Percentiles rank a stretch among this genome's conserved stretches.
Evolutionary conservation across 352 stramenopile genomes (phyloP).

Genomic region (Pythium periplocum): DNA sequence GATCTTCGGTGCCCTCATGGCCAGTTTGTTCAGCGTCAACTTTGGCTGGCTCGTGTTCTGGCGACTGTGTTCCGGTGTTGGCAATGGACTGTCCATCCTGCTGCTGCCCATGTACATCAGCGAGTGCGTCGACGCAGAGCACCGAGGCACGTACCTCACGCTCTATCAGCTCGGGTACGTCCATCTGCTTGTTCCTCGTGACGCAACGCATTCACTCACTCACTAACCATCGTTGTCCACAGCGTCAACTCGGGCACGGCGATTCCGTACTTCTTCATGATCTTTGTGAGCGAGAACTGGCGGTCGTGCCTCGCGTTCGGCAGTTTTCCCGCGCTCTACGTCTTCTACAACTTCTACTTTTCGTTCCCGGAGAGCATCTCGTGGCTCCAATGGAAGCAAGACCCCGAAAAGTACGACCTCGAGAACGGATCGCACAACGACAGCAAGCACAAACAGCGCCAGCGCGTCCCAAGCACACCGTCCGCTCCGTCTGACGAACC

Average conservation of each 20-base stretch:
- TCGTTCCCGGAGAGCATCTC: slow-evolving; percentile 76
- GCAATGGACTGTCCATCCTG: slow-evolving; percentile 81
- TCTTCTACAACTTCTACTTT: slow-evolving; percentile 71
- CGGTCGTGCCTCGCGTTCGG: slow-evolving; percentile 66
- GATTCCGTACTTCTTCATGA: slow-evolving; percentile 80
- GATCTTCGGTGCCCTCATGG: slow-evolving; percentile 55
- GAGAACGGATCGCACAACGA: slow-evolving; percentile 17
- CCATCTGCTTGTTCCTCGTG: slow-evolving; percentile 1
- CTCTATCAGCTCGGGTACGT: slow-evolving; percentile 77
- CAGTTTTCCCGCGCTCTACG: slow-evolving; percentile 62
- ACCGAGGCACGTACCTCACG: slow-evolving; percentile 63
- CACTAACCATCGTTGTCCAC: not conserved
- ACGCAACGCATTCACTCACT: not conserved
- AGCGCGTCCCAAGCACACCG: not conserved
- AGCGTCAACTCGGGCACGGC: slow-evolving; percentile 74
- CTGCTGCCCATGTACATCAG: slow-evolving; percentile 88
- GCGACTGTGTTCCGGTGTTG: slow-evolving; percentile 66
- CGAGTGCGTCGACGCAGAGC: slow-evolving; percentile 63
- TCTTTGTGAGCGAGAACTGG: slow-evolving; percentile 72
- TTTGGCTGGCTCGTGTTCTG: slow-evolving; percentile 62
- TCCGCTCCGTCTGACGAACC: not conserved
- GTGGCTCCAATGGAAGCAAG: slow-evolving; percentile 70
- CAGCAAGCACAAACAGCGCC: not conserved
- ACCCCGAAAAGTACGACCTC: slow-evolving; percentile 39
- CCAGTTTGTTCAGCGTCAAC: slow-evolving; percentile 44